Base-by-base conservation (phyloP, 331 rosid species). In the Erythrophleum ivorense region DNA sequence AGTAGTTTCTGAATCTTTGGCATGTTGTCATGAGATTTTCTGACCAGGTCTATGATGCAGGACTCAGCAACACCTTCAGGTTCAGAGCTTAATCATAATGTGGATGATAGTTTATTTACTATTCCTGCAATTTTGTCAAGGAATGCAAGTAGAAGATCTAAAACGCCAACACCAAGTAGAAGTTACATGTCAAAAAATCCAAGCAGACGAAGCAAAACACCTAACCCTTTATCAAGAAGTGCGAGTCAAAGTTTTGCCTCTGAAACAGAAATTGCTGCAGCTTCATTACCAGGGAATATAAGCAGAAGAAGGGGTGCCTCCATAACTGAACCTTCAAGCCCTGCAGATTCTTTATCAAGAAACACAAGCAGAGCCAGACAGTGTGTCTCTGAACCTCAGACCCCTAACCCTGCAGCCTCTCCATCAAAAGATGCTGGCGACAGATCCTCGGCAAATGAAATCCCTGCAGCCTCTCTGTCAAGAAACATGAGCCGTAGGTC, bases 81-180 rank as follows among this genome's bases (percentile, higher is more conserved):
- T 3, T 71, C 66, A 21, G 80, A 70, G 57, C 48, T 65, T 1
- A 76, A 66, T 5, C 82, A 40, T 50, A 81, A 84, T 45, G 70
- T 71, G 36, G 98, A 90, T 31, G 95, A 87, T 34, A 53, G 50
- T 48, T 52, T 85, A 43, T 74, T 77, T 54, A 59, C 57, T 0
- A 82, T 93, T 36, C 72, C 87, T 7, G 73, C 83, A 13, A 9
- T 84, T 7, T 18, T 83, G 34, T 80, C 90, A 24, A 86, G 88
- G 80, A 52, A 43, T 74, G 31, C 2, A 49, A 91, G 92, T 66
- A 86, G 94, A 83, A 93, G 97, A 90, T 83, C 91, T 4, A 87
- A 91, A 71, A 96, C 99, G 6, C 99, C 98, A 5, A 87, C 87
- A n/a, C 90, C 88, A 84, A 71, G 8, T 54, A 38, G 67, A 71